A percentile compares a stretch with the other conserved stretches of the same genome.
Conservation (phyloP, 1,139 yeast genomes). For the Zygosaccharomyces pseudobailii region DNA sequence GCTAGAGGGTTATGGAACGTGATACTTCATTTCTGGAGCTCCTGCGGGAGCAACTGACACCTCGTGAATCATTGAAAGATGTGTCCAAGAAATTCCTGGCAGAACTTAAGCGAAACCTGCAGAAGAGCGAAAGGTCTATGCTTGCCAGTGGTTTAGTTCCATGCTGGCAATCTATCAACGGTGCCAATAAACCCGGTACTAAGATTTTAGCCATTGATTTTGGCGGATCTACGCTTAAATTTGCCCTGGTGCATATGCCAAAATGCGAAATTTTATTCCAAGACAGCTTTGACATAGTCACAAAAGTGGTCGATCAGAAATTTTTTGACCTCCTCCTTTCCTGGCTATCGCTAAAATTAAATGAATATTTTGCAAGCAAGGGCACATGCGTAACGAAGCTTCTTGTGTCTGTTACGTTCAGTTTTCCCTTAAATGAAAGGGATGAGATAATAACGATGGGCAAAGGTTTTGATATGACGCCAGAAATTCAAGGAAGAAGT, state of each 20-base stretch:
- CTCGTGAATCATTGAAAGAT: conserved; percentile 10
- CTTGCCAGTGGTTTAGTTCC: conserved; percentile 9
- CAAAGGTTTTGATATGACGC: conserved; percentile 31
- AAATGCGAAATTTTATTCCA: conserved; percentile 12
- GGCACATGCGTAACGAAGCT: not conserved
- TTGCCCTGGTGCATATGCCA: conserved; percentile 21
- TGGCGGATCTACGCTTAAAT: conserved; percentile 28
- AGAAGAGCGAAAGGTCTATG: conserved; percentile 22
- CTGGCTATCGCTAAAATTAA: conserved; percentile 12
- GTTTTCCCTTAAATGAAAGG: conserved; percentile 33
- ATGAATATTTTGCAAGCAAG: not conserved
- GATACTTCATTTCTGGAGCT: conserved; percentile 8
- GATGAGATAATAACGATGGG: conserved; percentile 34
- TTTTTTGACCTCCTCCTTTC: conserved; percentile 28
- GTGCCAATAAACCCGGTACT: no score
- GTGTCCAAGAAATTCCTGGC: conserved; percentile 11
- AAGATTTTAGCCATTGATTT: conserved; percentile 24
- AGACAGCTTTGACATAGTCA: conserved; percentile 12
- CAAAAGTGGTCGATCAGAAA: conserved; percentile 21
- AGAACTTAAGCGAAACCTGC: conserved; percentile 17
- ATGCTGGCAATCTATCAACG: not conserved
- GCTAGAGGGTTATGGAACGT: not conserved
- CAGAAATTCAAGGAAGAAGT: conserved; percentile 17
- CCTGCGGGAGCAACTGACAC: conserved; percentile 11
- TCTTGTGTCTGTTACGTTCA: conserved; percentile 33